Evolutionary conservation across 2,329 filamentous ascomycete genomes (phyloP), one percentile per base, ranked within the genome.

Genomic region (Helotiales sp.): DNA sequence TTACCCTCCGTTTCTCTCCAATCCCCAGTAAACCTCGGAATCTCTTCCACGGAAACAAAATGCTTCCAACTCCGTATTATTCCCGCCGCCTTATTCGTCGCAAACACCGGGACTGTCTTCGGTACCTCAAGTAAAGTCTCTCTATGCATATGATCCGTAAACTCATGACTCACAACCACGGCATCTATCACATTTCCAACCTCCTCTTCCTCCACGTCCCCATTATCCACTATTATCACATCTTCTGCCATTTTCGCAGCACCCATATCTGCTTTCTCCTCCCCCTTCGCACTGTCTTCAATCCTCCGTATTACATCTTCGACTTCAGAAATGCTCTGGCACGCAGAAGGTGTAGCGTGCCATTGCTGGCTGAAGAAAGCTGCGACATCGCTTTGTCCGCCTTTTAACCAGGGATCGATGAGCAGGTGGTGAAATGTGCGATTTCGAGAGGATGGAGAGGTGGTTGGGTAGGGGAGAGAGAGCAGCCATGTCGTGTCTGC

Each of bases 401-500:
- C 85, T 15, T 76, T 72, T 2, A 89, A 75, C 86, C 86, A 89
- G 0, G 85, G 85, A 66, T 88, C 85, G 42, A 89, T 77, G 19
- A 89, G 72, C 50, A 89, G 76, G 66, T 88, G 88, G 75, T 81
- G 88, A 64, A 82, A 85, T 34, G 42, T 27, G 17, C 79, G 33
- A 17, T 52, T 46, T 8, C 13, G 9, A 10, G 22, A 46, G 2
- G 27, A 12, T 5, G 48, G 17, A 3, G 38, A 44, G 0, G 52
- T 65, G 5, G 83, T 84, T 44, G 83, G 84, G 44, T 80, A 79
- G 1, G 85, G 84, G 8, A 89, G 75, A 59, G 86, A 84, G n/a
- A 88, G 73, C 2, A 89, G 75, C 85, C 86, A 89, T 22, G 81
- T 83, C 4, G 84, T 87, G 72, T 89, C 85, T 63, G 81, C 85